Evolutionary conservation across 805 yeast genomes (phyloP).

Genomic region (Wickerhamomyces rabaulensis): DNA sequence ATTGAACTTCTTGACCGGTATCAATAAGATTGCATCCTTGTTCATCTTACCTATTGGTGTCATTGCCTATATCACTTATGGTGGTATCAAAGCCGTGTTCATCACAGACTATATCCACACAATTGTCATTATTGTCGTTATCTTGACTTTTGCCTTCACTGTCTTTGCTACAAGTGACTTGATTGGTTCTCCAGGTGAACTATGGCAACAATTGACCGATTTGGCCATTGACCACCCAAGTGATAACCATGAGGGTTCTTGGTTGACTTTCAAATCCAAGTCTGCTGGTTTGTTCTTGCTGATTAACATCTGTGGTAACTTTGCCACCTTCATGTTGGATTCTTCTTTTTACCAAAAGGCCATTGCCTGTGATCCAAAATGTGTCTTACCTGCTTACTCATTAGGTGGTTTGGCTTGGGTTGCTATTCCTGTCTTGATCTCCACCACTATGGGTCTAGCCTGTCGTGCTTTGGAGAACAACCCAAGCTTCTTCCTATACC

Average conservation of each 20-base stretch:
- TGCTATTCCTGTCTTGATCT: slow-evolving; percentile 78
- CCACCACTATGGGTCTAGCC: slow-evolving; percentile 85
- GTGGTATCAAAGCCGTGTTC: slow-evolving; percentile 81
- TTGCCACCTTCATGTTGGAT: slow-evolving; percentile 83
- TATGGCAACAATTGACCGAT: slow-evolving; percentile 67
- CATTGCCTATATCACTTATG: slow-evolving; percentile 66
- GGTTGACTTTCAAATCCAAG: slow-evolving; percentile 79
- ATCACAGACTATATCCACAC: slow-evolving; percentile 80
- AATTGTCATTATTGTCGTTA: slow-evolving; percentile 69
- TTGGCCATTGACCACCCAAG: slow-evolving; percentile 61
- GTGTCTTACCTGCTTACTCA: slow-evolving; percentile 83
- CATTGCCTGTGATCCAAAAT: slow-evolving; percentile 76
- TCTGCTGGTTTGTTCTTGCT: slow-evolving; percentile 88
- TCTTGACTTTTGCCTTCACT: slow-evolving; percentile 75
- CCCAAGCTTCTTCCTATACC: slow-evolving; percentile 77
- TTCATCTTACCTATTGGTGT: slow-evolving; percentile 80
- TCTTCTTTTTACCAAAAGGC: slow-evolving; percentile 90
- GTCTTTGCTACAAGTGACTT: slow-evolving; percentile 64
- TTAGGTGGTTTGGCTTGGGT: slow-evolving; percentile 90
- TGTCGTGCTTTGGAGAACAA: slow-evolving; percentile 66
- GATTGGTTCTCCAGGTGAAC: slow-evolving; percentile 78
- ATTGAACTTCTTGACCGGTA: slow-evolving; percentile 74
- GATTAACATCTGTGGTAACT: slow-evolving; percentile 83
- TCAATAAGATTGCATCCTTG: slow-evolving; percentile 76
- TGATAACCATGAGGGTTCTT: slow-evolving; percentile 76